Base-by-base conservation (phyloP, 805 yeast genomes). In the Saccharomycopsis schoenii region DNA sequence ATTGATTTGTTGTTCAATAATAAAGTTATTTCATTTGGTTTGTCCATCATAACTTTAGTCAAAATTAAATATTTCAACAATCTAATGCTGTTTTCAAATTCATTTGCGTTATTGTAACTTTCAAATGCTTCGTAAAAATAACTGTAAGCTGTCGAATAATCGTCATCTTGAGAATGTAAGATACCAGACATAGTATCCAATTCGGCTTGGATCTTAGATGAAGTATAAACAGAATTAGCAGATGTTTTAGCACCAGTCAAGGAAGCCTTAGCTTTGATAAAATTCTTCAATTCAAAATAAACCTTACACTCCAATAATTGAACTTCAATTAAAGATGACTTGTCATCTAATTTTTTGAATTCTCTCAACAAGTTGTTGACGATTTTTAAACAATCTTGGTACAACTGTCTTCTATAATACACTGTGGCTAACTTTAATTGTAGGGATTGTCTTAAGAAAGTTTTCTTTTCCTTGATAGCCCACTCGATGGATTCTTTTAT, bases 101-200 rank as follows among this genome's bases (percentile, higher is more conserved):
- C 74, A 37, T 72, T 75, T 5, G 75, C 69, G 64, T 78, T 74
- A 70, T 85, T 85, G 73, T 83, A 94, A 54, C 93, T 93, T 73
- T 94, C 99, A 68, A 93, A 91, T 19, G 97, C 86, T 75, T 94
- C 99, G 70, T 83, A 92, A 69, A 94, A 94, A 73, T 94, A 94
- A 6, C 97, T 91, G 70, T 81, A 94, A 12, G 98, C 97, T 11
- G 99, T 94, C 71, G 89, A 88, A 76, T 89, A 96, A 73, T 94
- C 99, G 72, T 89, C 89, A 68, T 94, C 98, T 74, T 94, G 97
- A 43, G 97, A 96, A 75, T 93, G 96, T 65, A 94, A 80, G 60
- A 93, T 85, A 67, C 99, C 99, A 71, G 96, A 86, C 86, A 93
- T 91, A 75, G 89, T 82, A 72, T 94, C 99, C 60, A 94, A 80